phyloP scores from a whole-genome alignment of 805 yeast species.

The Ascoidea tarda region DNA sequence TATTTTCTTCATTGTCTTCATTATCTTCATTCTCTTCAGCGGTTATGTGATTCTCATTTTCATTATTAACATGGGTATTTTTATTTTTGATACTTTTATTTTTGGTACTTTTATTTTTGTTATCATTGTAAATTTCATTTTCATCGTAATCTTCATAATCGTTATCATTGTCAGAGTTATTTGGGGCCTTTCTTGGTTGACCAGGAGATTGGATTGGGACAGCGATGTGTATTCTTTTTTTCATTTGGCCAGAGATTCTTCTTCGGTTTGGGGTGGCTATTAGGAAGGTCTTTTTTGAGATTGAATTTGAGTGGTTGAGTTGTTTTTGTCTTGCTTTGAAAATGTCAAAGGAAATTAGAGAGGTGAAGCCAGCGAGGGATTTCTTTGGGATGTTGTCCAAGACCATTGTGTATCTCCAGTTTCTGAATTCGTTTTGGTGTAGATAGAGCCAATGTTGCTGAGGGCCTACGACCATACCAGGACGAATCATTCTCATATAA shows the following conservation, averaged over 20 bases:
- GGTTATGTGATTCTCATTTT: background rate
- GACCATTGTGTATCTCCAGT: conserved; percentile 89
- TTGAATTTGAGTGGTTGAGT: conserved; percentile 18
- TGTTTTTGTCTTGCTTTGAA: conserved; percentile 37
- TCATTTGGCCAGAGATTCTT: conserved; percentile 53
- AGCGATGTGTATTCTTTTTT: conserved; percentile 53
- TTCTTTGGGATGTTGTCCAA: conserved; percentile 54
- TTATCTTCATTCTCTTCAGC: background rate
- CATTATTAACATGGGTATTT: background rate
- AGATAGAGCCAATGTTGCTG: conserved; percentile 98
- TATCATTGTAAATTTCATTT: conserved; percentile 7
- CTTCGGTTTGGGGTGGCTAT: conserved; percentile 60
- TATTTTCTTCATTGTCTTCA: background rate
- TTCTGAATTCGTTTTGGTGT: conserved; percentile 91
- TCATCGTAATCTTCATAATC: conserved; percentile 24
- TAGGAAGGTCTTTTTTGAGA: background rate
- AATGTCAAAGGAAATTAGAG: conserved; percentile 49
- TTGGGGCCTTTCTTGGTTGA: conserved; percentile 41
- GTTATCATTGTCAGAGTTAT: conserved; percentile 4
- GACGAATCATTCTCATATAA: conserved; percentile 90
- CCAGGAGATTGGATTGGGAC: conserved; percentile 94
- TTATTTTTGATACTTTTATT: background rate
- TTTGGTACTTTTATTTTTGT: conserved; percentile 4
- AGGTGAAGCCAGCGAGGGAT: conserved; percentile 51
- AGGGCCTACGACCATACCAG: conserved; percentile 99